Conservation (phyloP, 2,329 filamentous ascomycete genomes). For the Aspergillus bombycis region DNA sequence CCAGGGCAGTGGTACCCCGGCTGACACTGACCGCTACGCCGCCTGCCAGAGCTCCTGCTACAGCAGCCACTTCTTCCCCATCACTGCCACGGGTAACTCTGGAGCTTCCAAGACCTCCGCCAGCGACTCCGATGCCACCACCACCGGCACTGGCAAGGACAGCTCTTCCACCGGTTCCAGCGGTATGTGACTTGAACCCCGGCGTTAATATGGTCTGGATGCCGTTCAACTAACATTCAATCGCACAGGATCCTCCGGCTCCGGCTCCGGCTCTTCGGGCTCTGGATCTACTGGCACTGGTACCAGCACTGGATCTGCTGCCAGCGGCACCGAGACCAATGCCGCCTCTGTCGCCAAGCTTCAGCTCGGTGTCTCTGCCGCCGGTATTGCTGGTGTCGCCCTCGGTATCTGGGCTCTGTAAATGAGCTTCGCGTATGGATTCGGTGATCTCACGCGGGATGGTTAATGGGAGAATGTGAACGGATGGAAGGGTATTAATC, state of each 20-base stretch:
- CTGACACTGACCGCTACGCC: slow-evolving; percentile 50
- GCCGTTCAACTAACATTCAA: not conserved
- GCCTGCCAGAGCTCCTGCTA: slow-evolving; percentile 55
- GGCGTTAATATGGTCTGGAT: not conserved
- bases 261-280: not conserved
- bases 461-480: slow-evolving; percentile 4
- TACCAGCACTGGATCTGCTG: slow-evolving; percentile 21
- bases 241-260: slow-evolving; percentile 10
- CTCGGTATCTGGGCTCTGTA: slow-evolving; percentile 43
- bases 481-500: slow-evolving; percentile 12
- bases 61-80: slow-evolving; percentile 51
- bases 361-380: slow-evolving; percentile 37
- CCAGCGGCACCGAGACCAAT: slow-evolving; percentile 18
- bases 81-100: slow-evolving; percentile 28
- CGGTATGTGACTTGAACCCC: slow-evolving; percentile 13
- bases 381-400: slow-evolving; percentile 38
- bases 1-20: slow-evolving; percentile 54
- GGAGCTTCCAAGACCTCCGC: slow-evolving; percentile 20
- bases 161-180: slow-evolving; percentile 17
- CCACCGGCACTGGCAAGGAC: slow-evolving; percentile 16
- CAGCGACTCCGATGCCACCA: slow-evolving; percentile 19
- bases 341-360: slow-evolving; percentile 32
- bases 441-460: not conserved
- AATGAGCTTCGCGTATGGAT: slow-evolving; percentile 6
- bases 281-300: slow-evolving; percentile 15